Percentiles rank a stretch among this genome's conserved stretches.
These are phyloP conservation scores for Trichoderma hamatum DNA, from an alignment of 2,329 filamentous ascomycete species.

Conservation along the genomic window DNA sequence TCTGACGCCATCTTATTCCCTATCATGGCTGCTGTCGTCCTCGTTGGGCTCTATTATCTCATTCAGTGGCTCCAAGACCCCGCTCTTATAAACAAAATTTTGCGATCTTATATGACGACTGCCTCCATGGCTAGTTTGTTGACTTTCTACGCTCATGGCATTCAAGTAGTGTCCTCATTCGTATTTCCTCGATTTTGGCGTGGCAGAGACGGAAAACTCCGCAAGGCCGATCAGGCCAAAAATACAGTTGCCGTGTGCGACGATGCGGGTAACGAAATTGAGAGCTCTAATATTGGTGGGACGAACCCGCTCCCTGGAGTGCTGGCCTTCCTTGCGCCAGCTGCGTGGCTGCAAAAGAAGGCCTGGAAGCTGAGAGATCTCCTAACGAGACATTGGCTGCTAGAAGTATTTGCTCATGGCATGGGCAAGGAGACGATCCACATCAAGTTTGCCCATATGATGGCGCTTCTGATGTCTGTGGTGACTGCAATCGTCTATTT, in stretches of 20 bases:
- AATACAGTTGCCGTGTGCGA: constrained; percentile 46
- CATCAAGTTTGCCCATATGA: constrained; percentile 59
- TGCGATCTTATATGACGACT: constrained; percentile 80
- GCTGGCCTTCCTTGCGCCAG: constrained; percentile 41
- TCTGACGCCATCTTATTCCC: constrained; percentile 86
- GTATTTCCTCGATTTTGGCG: constrained; percentile 75
- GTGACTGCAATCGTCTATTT: constrained; percentile 65
- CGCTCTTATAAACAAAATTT: constrained; percentile 75
- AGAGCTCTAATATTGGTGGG: constrained; percentile 28
- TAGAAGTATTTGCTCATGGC: constrained; percentile 56
- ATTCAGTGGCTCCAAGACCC: constrained; percentile 89
- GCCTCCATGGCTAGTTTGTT: constrained; percentile 78
- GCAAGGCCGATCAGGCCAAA: constrained; percentile 48
- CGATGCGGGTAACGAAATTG: constrained; percentile 37
- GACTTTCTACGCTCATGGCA: constrained; percentile 71
- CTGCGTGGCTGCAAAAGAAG: constrained; percentile 32
- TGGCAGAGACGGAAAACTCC: constrained; percentile 46
- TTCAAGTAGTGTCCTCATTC: constrained; percentile 66
- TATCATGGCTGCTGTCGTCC: constrained; percentile 70
- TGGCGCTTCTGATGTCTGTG: constrained; percentile 59
- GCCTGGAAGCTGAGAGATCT: constrained; percentile 57
- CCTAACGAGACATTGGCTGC: constrained; percentile 55
- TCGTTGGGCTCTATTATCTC: constrained; percentile 80
- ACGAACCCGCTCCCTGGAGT: constrained; percentile 39
- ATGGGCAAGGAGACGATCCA: constrained; percentile 50